phyloP scores from a whole-genome alignment of 2,329 filamentous ascomycete genomes.

The Calonectria pseudoreteaudii region DNA sequence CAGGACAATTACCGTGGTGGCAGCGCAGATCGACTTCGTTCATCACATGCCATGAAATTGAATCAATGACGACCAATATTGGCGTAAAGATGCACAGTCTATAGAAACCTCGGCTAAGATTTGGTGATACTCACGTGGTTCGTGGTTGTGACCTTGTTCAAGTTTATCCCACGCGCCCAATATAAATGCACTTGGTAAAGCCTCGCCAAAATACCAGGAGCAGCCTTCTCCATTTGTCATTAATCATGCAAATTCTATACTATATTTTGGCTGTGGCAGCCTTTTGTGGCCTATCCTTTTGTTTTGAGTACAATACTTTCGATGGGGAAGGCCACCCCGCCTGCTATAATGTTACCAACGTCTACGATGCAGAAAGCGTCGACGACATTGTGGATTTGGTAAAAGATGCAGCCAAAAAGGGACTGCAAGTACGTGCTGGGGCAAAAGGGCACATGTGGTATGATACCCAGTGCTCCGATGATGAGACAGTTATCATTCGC shows the following conservation, averaged over 20 bases:
- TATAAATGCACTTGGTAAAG: background rate
- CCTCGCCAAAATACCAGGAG: background rate
- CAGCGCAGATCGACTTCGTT: background rate
- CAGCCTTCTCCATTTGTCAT: background rate
- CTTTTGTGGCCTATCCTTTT: background rate
- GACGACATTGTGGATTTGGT: slow-evolving; percentile 57
- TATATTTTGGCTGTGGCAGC: background rate
- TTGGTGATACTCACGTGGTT: background rate
- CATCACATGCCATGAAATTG: slow-evolving; percentile 2
- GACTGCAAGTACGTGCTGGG: slow-evolving; percentile 57
- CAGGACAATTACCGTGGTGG: background rate
- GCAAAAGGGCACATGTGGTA: slow-evolving; percentile 67
- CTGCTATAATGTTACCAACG: slow-evolving; percentile 58
- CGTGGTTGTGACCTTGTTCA: too few relatives aligned
- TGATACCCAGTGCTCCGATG: slow-evolving; percentile 64
- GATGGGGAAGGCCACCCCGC: slow-evolving; percentile 61
- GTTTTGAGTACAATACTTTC: slow-evolving; percentile 59
- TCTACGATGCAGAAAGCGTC: slow-evolving; percentile 58
- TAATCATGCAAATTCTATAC: background rate
- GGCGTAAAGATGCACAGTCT: background rate
- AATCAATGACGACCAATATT: background rate
- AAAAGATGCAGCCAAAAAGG: slow-evolving; percentile 51
- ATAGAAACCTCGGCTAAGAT: background rate
- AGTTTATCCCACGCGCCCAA: background rate
- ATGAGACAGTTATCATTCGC: slow-evolving; percentile 60